Evolutionary conservation across 2,329 filamentous ascomycete species (phyloP).

Genomic region (Hymenoscyphus scutula): DNA sequence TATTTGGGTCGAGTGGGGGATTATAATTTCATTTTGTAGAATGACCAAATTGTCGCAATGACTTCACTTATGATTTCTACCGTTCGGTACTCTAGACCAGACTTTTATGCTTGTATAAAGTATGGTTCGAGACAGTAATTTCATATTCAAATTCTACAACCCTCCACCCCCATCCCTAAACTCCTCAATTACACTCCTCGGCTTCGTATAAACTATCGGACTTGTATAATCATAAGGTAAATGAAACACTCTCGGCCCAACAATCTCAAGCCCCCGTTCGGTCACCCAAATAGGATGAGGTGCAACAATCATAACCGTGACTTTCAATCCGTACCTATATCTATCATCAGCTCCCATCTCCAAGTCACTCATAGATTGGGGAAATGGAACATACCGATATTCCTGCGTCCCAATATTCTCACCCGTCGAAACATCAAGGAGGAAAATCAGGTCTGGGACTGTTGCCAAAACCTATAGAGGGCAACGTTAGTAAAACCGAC

Average conservation of each 20-base stretch:
- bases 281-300: conserved; percentile 55
- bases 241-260: conserved; percentile 42
- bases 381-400: conserved; percentile 36
- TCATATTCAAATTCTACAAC: background rate
- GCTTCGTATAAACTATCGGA: conserved; percentile 43
- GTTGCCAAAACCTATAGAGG: conserved; percentile 45
- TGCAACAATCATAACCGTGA: conserved; percentile 52
- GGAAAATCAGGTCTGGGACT: conserved; percentile 48
- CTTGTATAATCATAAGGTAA: conserved; percentile 45
- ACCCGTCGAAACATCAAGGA: conserved; percentile 48
- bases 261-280: conserved; percentile 46
- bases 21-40: no score
- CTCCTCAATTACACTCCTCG: conserved; percentile 53
- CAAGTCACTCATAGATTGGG: background rate
- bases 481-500: background rate
- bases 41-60: no score
- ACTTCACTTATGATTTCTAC: no score
- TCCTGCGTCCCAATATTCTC: conserved; percentile 52
- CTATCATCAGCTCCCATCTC: background rate
- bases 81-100: background rate
- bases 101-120: background rate
- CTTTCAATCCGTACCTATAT: conserved; percentile 47
- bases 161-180: conserved; percentile 31
- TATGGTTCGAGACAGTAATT: no score
- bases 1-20: no score